These are phyloP conservation scores for Phytophthora cajani DNA, from an alignment of 352 stramenopile genomes.

Conservation along the genomic window DNA sequence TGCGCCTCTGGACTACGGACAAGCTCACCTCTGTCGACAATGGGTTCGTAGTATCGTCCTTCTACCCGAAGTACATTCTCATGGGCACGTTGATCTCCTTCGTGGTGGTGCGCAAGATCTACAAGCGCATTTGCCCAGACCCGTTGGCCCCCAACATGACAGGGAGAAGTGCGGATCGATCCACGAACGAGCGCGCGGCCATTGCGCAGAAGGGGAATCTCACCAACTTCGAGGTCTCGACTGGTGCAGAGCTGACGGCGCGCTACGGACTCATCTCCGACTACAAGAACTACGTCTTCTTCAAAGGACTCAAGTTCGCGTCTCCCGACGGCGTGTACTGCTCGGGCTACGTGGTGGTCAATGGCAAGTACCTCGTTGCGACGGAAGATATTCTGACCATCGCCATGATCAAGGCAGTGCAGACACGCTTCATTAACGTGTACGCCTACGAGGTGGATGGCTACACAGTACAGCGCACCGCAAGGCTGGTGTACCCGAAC, in stretches of 20 bases:
- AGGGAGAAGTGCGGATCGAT: constrained; percentile 31
- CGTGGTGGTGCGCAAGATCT: constrained; percentile 33
- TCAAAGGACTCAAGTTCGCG: constrained; percentile 56
- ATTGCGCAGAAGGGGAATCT: constrained; percentile 39
- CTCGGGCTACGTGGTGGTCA: constrained; percentile 52
- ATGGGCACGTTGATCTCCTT: constrained; percentile 30
- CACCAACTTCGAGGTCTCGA: constrained; percentile 49
- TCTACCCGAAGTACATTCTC: constrained; percentile 42
- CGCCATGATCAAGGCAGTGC: constrained; percentile 42
- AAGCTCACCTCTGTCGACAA: constrained; percentile 30
- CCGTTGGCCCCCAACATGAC: constrained; percentile 31
- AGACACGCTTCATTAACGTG: constrained; percentile 40
- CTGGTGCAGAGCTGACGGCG: constrained; percentile 38
- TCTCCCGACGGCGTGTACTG: constrained; percentile 53
- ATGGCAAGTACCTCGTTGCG: constrained; percentile 51
- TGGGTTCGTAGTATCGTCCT: constrained; percentile 29
- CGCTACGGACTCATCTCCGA: constrained; percentile 49
- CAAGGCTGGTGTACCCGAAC: constrained; percentile 47
- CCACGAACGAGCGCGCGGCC: constrained; percentile 30
- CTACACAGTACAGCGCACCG: constrained; percentile 45
- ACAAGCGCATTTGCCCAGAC: constrained; percentile 37
- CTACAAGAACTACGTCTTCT: constrained; percentile 55
- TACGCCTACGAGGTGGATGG: constrained; percentile 53
- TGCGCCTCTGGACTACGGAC: constrained; percentile 40
- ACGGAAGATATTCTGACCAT: constrained; percentile 44